These are phyloP conservation scores for Fusarium subtropicale DNA, from an alignment of 2,329 filamentous ascomycete species.

Conservation along the genomic window DNA sequence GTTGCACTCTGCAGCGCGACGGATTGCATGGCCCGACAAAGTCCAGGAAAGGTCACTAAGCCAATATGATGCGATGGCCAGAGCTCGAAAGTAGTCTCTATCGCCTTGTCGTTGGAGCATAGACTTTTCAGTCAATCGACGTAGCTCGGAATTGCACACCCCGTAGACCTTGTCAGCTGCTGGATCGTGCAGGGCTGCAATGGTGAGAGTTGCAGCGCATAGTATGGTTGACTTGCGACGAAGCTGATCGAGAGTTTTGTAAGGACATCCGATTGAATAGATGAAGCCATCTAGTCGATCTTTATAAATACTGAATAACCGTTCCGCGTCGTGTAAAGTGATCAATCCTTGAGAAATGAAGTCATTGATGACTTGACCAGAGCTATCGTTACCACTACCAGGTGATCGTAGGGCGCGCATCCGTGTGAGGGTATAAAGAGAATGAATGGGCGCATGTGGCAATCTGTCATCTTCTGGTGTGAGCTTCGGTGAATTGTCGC, in stretches of 20 bases:
- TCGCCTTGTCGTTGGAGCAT: constrained; percentile 53
- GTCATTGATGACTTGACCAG: constrained; percentile 45
- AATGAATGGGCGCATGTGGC: constrained; percentile 54
- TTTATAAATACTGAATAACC: constrained; percentile 63
- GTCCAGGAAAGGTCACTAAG: constrained; percentile 70
- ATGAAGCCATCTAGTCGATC: constrained; percentile 64
- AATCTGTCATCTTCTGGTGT: constrained; percentile 51
- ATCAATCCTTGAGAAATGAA: constrained; percentile 56
- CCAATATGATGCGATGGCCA: constrained; percentile 72
- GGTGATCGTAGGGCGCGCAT: constrained; percentile 53
- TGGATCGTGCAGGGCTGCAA: constrained; percentile 68
- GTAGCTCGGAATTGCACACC: constrained; percentile 61
- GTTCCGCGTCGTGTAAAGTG: constrained; percentile 60
- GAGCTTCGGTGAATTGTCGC: constrained; percentile 46
- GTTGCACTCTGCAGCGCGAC: constrained; percentile 62
- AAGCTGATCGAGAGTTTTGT: constrained; percentile 62
- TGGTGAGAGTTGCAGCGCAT: constrained; percentile 66
- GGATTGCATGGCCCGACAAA: constrained; percentile 65
- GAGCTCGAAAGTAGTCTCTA: constrained; percentile 66
- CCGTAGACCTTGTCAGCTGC: constrained; percentile 63
- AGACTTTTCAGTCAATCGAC: constrained; percentile 62
- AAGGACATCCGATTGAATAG: constrained; percentile 64
- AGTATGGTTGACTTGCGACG: constrained; percentile 66
- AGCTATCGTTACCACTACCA: constrained; percentile 41
- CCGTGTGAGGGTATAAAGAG: constrained; percentile 54